Evolutionary conservation across 306 rosid genomes (phyloP).

Genomic region (Phaseolus lunatus): DNA sequence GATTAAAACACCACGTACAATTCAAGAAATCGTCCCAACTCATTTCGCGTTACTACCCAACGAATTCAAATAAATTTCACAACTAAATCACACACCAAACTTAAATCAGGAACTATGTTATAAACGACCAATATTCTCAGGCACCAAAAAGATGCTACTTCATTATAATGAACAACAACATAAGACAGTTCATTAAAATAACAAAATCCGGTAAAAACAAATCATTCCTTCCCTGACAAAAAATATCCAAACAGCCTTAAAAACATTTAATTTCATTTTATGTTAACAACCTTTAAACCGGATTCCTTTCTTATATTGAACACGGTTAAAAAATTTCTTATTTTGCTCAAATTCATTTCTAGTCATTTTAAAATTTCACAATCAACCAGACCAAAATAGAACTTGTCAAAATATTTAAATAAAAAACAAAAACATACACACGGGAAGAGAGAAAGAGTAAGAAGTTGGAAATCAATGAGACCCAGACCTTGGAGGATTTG

Average conservation of each 20-base stretch:
- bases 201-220: background rate
- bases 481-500: conserved; percentile 57
- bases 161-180: background rate
- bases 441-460: background rate
- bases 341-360: conserved; percentile 38
- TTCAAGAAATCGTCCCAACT: conserved; percentile 5
- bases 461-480: conserved; percentile 12
- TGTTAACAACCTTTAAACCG: background rate
- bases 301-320: background rate
- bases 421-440: background rate
- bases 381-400: conserved; percentile 34
- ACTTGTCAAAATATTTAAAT: background rate
- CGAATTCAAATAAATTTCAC: conserved; percentile 30
- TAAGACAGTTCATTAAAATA: background rate
- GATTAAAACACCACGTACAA: conserved; percentile 3
- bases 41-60: background rate
- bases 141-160: background rate
- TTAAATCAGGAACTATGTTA: background rate
- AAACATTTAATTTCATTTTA: background rate
- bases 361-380: conserved; percentile 23
- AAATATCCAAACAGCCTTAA: background rate
- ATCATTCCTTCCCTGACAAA: background rate
- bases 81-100: conserved; percentile 3
- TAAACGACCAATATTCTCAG: background rate
- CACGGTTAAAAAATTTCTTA: background rate